A percentile compares a stretch with the other conserved stretches of the same genome.
phyloP scores from a whole-genome alignment of 2,329 filamentous ascomycete genomes.

The Colletotrichum paranaense region DNA sequence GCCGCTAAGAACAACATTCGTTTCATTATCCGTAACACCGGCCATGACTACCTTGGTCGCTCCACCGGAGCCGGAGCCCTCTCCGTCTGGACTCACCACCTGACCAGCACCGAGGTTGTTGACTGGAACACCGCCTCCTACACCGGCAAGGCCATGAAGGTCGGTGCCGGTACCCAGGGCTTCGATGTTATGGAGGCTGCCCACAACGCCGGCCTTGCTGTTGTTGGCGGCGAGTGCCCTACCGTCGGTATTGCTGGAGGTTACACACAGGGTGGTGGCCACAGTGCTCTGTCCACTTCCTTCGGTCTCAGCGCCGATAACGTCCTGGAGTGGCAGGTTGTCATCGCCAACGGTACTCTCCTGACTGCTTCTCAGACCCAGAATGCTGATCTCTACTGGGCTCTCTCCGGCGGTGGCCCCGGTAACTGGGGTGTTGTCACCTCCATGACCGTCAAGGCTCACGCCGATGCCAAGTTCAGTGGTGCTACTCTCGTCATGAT shows the following conservation, averaged over 20 bases:
- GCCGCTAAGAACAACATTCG: constrained; percentile 55
- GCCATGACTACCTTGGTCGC: constrained; percentile 64
- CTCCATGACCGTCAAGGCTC: constrained; percentile 49
- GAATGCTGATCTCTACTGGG: constrained; percentile 62
- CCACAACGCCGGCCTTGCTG: constrained; percentile 15
- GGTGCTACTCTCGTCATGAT: constrained; percentile 45
- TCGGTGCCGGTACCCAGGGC: constrained; percentile 65
- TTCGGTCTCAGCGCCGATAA: constrained; percentile 71
- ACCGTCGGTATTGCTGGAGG: constrained; percentile 71
- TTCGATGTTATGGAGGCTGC: constrained; percentile 49
- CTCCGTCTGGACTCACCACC: constrained; percentile 58
- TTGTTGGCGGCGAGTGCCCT: constrained; percentile 58
- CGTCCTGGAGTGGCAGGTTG: constrained; percentile 59
- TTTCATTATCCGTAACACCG: constrained; percentile 63
- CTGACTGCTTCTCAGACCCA: constrained; percentile 53
- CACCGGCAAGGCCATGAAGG: constrained; percentile 43
- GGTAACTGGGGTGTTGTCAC: constrained; percentile 55
- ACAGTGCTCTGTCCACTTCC: constrained; percentile 61
- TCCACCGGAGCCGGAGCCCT: constrained; percentile 63
- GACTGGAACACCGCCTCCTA: constrained; percentile 43
- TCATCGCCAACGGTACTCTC: constrained; percentile 57
- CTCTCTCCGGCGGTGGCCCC: constrained; percentile 58
- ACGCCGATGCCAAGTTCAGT: constrained; percentile 46
- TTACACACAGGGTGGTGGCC: constrained; percentile 70
- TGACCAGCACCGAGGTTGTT: constrained; percentile 49